phyloP scores from a whole-genome alignment of 2,329 filamentous ascomycete species.

The Cladosporium sphaerospermum region DNA sequence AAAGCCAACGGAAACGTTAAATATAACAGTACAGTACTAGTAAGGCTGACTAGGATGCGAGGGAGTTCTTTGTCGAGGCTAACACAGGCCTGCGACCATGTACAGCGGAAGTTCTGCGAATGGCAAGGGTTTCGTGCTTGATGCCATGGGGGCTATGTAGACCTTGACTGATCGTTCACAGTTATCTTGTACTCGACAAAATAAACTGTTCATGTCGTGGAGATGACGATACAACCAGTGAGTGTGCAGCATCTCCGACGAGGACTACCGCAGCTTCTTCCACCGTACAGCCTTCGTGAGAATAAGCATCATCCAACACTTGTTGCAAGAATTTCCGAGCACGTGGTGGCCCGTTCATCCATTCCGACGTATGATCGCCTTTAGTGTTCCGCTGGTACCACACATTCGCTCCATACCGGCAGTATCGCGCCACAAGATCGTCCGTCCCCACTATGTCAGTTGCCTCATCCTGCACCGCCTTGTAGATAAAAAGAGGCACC shows the following conservation, averaged over 20 bases:
- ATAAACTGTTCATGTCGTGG: too few species aligned
- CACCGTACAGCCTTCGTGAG: conserved; percentile 23
- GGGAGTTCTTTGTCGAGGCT: too few species aligned
- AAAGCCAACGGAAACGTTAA: too few species aligned
- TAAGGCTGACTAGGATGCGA: too few species aligned
- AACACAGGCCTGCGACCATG: too few species aligned
- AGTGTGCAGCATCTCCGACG: neutral
- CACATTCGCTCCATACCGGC: conserved; percentile 36
- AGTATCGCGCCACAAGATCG: conserved; percentile 37
- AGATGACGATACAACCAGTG: too few species aligned
- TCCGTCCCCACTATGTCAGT: conserved; percentile 41
- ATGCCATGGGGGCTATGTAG: too few species aligned
- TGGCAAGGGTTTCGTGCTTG: too few species aligned
- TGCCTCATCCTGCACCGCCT: conserved; percentile 44
- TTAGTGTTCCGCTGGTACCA: conserved; percentile 41
- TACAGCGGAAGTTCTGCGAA: too few species aligned
- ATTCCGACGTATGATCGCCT: conserved; percentile 37
- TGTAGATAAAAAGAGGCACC: conserved; percentile 48
- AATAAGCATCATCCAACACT: conserved; percentile 20
- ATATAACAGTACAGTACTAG: too few species aligned
- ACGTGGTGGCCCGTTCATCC: conserved; percentile 28
- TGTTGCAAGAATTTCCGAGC: conserved; percentile 26
- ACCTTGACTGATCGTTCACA: too few species aligned
- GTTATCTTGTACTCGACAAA: too few species aligned
- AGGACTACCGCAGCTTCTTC: conserved; percentile 20